These are phyloP conservation scores for Microsporum canis DNA, from an alignment of 2,329 filamentous ascomycete genomes.

Conservation along the genomic window DNA sequence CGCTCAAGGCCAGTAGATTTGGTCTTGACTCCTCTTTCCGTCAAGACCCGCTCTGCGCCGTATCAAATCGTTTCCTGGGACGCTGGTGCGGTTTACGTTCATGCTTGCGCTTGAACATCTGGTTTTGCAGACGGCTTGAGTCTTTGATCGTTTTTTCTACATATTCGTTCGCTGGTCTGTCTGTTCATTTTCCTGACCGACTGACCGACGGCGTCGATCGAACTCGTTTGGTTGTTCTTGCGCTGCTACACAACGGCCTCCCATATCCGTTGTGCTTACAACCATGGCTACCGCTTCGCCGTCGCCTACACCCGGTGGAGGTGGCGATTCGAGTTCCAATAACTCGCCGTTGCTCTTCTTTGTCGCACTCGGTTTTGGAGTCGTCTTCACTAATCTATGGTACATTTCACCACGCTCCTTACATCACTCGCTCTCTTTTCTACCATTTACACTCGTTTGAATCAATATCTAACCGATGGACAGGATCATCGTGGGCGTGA, in stretches of 20 bases:
- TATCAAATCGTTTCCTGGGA: not conserved
- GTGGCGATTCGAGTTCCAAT: slow-evolving; percentile 41
- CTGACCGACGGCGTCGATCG: not conserved
- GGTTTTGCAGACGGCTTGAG: not conserved
- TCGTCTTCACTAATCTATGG: slow-evolving; percentile 98
- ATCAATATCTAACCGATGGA: slow-evolving; percentile 6
- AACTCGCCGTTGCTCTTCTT: slow-evolving; percentile 79
- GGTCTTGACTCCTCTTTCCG: not conserved
- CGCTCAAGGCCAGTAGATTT: not conserved
- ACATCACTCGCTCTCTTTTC: not conserved
- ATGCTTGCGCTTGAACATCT: not conserved
- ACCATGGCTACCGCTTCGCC: slow-evolving; percentile 1
- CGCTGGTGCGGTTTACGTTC: not conserved
- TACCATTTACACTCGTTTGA: not conserved
- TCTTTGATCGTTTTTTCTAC: not conserved
- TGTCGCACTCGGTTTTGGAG: slow-evolving; percentile 88
- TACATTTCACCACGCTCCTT: slow-evolving; percentile 41
- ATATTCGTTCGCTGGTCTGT: not conserved
- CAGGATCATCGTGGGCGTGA: slow-evolving; percentile 99
- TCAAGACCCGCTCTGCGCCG: not conserved
- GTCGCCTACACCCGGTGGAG: slow-evolving; percentile 5
- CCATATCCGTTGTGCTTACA: not conserved
- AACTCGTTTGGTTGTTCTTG: not conserved
- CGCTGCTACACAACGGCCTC: not conserved
- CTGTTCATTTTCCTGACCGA: not conserved